Evolutionary conservation across 495 filamentous ascomycete species (phyloP).

Genomic region (Lophiostoma macrostomum): DNA sequence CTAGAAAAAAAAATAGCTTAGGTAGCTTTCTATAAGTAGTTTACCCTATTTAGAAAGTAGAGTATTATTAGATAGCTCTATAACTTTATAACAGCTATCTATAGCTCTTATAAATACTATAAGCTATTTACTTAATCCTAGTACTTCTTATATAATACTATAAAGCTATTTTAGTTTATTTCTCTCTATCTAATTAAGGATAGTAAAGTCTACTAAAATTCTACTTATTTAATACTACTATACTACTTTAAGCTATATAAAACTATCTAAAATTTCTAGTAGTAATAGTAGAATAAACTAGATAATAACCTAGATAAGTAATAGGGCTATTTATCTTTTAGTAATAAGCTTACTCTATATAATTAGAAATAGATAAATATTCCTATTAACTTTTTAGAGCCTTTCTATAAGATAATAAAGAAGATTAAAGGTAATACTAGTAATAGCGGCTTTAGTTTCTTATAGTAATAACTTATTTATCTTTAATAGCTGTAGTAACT

Average conservation of each 20-base stretch:
- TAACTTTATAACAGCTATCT: not conserved
- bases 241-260: not conserved
- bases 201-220: not conserved
- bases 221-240: not conserved
- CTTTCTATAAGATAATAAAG: slow-evolving; percentile 2
- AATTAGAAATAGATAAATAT: not conserved
- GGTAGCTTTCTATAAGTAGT: not conserved
- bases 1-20: not conserved
- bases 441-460: not conserved
- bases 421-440: not conserved
- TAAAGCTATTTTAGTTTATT: not conserved
- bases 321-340: not conserved
- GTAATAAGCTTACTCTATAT: not conserved
- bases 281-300: not conserved
- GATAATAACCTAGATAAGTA: not conserved
- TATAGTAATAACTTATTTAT: not conserved
- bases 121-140: not conserved
- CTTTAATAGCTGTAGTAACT: not conserved
- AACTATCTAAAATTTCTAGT: not conserved
- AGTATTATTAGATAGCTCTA: not conserved
- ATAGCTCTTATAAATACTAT: not conserved
- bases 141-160: not conserved
- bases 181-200: not conserved
- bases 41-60: not conserved
- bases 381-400: not conserved